Evolutionary conservation across 1,139 yeast species (phyloP).

Genomic region (Kurtzmaniella quercitrusa): DNA sequence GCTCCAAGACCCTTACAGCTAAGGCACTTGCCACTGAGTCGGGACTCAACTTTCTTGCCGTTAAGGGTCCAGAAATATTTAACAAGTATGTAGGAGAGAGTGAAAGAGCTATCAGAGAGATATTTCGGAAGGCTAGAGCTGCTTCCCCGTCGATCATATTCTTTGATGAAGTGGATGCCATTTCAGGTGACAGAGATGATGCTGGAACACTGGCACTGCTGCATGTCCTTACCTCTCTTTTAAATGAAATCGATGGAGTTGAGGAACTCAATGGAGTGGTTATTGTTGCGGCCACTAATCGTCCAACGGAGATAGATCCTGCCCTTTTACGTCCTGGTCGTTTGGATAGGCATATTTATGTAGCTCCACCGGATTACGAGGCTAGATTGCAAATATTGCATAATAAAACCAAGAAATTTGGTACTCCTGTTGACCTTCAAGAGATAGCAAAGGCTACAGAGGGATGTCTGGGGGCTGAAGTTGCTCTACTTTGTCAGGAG

Average conservation of each 20-base stretch:
- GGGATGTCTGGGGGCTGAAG: conserved; percentile 97
- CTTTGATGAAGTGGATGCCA: conserved; percentile 93
- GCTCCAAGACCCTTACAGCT: conserved; percentile 90
- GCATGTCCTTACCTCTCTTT: conserved; percentile 80
- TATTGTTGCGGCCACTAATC: conserved; percentile 89
- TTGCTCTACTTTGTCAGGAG: conserved; percentile 86
- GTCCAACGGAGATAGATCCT: conserved; percentile 89
- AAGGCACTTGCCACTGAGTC: conserved; percentile 95
- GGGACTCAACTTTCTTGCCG: conserved; percentile 86
- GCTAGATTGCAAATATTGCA: conserved; percentile 75
- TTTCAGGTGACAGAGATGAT: conserved; percentile 65
- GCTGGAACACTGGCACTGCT: conserved; percentile 71
- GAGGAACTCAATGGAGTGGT: conserved; percentile 92
- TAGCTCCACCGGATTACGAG: conserved; percentile 79
- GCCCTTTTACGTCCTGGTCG: conserved; percentile 94
- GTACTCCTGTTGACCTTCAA: conserved; percentile 37
- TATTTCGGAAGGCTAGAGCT: conserved; percentile 86
- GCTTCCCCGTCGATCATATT: conserved; percentile 91
- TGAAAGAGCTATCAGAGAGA: conserved; percentile 82
- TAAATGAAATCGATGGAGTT: conserved; percentile 94
- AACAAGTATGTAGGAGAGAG: conserved; percentile 95
- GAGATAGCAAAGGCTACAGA: conserved; percentile 63
- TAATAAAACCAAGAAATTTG: conserved; percentile 58
- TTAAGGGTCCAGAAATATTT: conserved; percentile 92
- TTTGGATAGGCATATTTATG: conserved; percentile 86